Conservation (phyloP, 805 yeast genomes). For the Torulaspora franciscae region DNA sequence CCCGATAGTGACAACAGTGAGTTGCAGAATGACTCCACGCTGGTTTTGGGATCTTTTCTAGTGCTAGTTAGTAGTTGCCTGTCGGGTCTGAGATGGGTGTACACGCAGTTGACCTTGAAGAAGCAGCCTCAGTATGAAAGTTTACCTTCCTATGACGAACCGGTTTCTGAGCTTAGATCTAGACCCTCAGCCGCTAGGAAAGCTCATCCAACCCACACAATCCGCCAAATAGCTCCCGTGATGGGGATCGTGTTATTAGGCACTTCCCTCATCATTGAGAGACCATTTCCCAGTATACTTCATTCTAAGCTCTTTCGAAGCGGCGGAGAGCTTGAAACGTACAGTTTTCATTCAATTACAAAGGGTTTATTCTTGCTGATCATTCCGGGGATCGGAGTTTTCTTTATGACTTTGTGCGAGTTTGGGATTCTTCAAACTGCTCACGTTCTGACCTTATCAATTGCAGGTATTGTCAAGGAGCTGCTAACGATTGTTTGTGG, state of each 20-base stretch:
- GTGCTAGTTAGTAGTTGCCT: conserved; percentile 75
- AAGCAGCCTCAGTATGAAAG: conserved; percentile 44
- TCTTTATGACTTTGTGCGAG: conserved; percentile 84
- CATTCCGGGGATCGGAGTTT: conserved; percentile 83
- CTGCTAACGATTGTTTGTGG: conserved; percentile 73
- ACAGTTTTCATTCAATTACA: conserved; percentile 36
- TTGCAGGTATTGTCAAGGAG: conserved; percentile 93
- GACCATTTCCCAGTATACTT: conserved; percentile 36
- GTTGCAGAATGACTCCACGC: conserved; percentile 16
- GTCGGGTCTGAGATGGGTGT: conserved; percentile 92
- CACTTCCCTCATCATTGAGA: conserved; percentile 68
- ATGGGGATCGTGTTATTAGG: conserved; percentile 63
- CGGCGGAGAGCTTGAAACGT: conserved; percentile 4
- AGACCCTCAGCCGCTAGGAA: conserved; percentile 15
- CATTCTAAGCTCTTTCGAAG: conserved; percentile 23
- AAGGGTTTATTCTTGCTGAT: conserved; percentile 55
- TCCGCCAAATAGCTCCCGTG: conserved; percentile 76
- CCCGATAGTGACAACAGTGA: conserved; percentile 29
- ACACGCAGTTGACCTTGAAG: conserved; percentile 77
- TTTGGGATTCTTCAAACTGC: conserved; percentile 77
- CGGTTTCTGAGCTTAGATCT: conserved; percentile 3
- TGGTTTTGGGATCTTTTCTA: conserved; percentile 57
- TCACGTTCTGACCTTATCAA: conserved; percentile 76
- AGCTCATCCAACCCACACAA: conserved; percentile 76
- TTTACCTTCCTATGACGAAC: neutral